These are phyloP conservation scores for Ustilago shanxiensis DNA, from an alignment of 1,284 basidiomycete genomes.

Conservation along the genomic window DNA sequence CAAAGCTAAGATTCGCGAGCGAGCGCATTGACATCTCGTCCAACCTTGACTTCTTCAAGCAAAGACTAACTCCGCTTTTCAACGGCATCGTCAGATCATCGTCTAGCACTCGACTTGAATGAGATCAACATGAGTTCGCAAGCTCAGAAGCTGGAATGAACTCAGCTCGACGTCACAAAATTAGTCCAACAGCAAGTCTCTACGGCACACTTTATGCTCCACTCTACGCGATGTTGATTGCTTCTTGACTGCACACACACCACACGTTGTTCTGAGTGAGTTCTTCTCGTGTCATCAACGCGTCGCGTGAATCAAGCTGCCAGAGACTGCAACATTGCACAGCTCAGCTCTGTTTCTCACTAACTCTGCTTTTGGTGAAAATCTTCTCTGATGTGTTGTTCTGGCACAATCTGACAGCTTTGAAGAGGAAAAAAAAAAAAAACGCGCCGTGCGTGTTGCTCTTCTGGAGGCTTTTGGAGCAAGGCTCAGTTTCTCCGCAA, in stretches of 20 bases:
- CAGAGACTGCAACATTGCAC: background rate
- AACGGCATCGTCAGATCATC: background rate
- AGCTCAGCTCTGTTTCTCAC: background rate
- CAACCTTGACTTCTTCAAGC: no score
- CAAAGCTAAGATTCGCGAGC: no score
- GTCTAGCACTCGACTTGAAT: background rate
- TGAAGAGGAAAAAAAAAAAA: background rate
- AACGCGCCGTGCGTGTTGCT: no score
- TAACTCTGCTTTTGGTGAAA: no score
- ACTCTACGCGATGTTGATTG: slow-evolving; percentile 4
- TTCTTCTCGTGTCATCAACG: slow-evolving; percentile 7
- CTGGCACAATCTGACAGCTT: background rate
- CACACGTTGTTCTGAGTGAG: no score
- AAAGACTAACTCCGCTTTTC: no score
- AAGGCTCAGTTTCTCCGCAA: no score
- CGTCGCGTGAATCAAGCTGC: slow-evolving; percentile 13
- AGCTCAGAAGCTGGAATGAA: no score
- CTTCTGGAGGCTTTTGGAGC: background rate
- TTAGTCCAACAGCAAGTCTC: no score
- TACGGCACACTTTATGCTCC: background rate
- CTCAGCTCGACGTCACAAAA: no score
- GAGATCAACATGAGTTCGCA: background rate
- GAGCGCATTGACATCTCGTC: no score
- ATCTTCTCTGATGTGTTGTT: background rate
- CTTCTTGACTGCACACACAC: background rate